Conservation (phyloP, 768 basidiomycete genomes). For the Podaxis sp. region DNA sequence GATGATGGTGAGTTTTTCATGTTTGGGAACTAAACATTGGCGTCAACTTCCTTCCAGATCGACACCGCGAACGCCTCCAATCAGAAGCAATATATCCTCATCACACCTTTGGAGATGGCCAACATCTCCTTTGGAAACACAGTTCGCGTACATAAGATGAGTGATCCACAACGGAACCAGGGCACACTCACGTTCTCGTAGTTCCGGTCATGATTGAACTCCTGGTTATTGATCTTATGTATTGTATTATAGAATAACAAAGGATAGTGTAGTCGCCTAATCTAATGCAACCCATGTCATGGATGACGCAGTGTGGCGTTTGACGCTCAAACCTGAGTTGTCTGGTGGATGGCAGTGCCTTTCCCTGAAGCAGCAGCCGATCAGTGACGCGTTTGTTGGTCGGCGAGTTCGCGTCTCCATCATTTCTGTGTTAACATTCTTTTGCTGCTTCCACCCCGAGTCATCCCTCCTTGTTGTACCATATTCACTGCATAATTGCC, state of each 20-base stretch:
- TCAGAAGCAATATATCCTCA: slow-evolving; percentile 91
- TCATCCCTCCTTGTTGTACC: neutral
- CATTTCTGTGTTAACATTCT: neutral
- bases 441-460: neutral
- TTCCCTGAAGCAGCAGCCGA: neutral
- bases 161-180: slow-evolving; percentile 73
- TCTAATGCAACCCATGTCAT: neutral
- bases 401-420: neutral
- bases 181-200: slow-evolving; percentile 32
- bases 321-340: neutral
- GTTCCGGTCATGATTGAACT: neutral
- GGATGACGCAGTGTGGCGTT: neutral
- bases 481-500: neutral
- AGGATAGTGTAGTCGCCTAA: neutral
- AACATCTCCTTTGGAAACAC: slow-evolving; percentile 64
- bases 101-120: slow-evolving; percentile 94
- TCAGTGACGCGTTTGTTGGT: slow-evolving; percentile 12
- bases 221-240: neutral
- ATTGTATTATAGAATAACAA: neutral
- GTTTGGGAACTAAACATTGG: neutral
- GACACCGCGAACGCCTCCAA: slow-evolving; percentile 86
- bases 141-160: slow-evolving; percentile 77
- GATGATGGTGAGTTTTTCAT: slow-evolving; percentile 70
- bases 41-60: slow-evolving; percentile 47
- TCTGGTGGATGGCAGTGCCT: neutral